phyloP scores from a whole-genome alignment of 768 basidiomycete genomes.

The Lyophyllum shimeji region DNA sequence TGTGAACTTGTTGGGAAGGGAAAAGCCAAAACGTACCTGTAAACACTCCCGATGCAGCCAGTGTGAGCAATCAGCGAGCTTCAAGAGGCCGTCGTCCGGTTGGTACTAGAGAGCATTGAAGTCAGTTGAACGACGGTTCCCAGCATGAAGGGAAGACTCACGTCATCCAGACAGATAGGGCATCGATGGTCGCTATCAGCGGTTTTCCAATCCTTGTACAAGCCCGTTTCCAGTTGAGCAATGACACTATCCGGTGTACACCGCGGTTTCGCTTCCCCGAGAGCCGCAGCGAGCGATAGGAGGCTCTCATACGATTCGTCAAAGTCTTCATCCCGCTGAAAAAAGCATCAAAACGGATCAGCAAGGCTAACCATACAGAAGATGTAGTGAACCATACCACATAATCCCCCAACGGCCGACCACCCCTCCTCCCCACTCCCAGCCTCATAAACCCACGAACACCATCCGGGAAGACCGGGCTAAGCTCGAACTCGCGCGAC shows the following conservation, averaged over 20 bases:
- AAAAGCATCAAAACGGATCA: slow-evolving; percentile 10
- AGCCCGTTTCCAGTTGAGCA: slow-evolving; percentile 53
- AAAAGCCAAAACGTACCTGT: slow-evolving; percentile 44
- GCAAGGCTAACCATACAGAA: slow-evolving; percentile 1
- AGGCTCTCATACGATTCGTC: slow-evolving; percentile 75
- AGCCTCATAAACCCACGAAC: slow-evolving; percentile 13
- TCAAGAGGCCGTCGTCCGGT: slow-evolving; percentile 59
- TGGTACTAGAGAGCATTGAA: slow-evolving; percentile 50
- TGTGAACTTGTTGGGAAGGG: background rate
- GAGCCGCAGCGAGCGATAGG: slow-evolving; percentile 51
- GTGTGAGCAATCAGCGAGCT: slow-evolving; percentile 69
- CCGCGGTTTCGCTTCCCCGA: slow-evolving; percentile 71
- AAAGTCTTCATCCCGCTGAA: slow-evolving; percentile 75
- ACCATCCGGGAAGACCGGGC: slow-evolving; percentile 16
- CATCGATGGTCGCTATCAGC: slow-evolving; percentile 70
- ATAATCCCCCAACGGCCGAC: slow-evolving; percentile 39
- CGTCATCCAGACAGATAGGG: slow-evolving; percentile 85
- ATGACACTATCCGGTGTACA: slow-evolving; percentile 64
- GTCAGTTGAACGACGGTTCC: slow-evolving; percentile 8
- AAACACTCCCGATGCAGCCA: slow-evolving; percentile 81
- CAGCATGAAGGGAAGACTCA: slow-evolving; percentile 33
- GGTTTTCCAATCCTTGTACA: slow-evolving; percentile 69
- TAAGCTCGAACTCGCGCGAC: slow-evolving; percentile 3
- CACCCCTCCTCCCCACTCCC: slow-evolving; percentile 18
- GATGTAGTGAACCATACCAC: slow-evolving; percentile 43